A percentile compares a stretch with the other conserved stretches of the same genome.
These are phyloP conservation scores for Lumnitzera littorea DNA, from an alignment of 345 rosid species.

Conservation along the genomic window DNA sequence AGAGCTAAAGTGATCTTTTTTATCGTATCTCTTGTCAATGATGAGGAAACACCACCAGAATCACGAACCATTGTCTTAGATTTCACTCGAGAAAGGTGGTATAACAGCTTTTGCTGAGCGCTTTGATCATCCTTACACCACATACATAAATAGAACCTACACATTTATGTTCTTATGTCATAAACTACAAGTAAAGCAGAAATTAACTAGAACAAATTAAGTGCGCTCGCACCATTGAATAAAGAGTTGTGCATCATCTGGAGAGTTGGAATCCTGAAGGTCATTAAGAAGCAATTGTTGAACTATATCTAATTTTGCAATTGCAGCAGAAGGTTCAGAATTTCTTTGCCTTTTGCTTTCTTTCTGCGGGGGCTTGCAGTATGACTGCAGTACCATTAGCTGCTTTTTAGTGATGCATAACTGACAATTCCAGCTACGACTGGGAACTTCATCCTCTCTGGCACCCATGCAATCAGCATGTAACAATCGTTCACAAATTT, in stretches of 20 bases:
- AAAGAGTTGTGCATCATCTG: conserved; percentile 72
- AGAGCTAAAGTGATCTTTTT: conserved; percentile 81
- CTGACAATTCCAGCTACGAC: conserved; percentile 71
- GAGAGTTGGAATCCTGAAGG: conserved; percentile 78
- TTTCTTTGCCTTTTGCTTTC: conserved; percentile 30
- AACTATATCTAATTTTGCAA: conserved; percentile 59
- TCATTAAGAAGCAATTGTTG: conserved; percentile 89
- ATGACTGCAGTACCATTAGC: conserved; percentile 78
- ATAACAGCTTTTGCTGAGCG: conserved; percentile 57
- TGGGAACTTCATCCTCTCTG: conserved; percentile 67
- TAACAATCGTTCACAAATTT: conserved; percentile 68
- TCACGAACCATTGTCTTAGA: conserved; percentile 79
- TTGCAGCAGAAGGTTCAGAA: conserved; percentile 33
- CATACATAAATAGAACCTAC: conserved; percentile 90
- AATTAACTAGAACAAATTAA: conserved; percentile 5
- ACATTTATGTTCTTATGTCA: conserved; percentile 17
- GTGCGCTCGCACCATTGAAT: conserved; percentile 67
- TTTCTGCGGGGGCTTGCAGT: conserved; percentile 51
- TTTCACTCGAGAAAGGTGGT: conserved; percentile 69
- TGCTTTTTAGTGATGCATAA: conserved; percentile 76
- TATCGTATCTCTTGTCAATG: conserved; percentile 57
- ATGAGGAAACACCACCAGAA: conserved; percentile 50
- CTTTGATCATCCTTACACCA: conserved; percentile 94
- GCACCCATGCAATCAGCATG: conserved; percentile 91
- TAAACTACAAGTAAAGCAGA: conserved; percentile 8